Base-by-base conservation (phyloP, 1,139 yeast genomes). In the Pichia sp. region DNA sequence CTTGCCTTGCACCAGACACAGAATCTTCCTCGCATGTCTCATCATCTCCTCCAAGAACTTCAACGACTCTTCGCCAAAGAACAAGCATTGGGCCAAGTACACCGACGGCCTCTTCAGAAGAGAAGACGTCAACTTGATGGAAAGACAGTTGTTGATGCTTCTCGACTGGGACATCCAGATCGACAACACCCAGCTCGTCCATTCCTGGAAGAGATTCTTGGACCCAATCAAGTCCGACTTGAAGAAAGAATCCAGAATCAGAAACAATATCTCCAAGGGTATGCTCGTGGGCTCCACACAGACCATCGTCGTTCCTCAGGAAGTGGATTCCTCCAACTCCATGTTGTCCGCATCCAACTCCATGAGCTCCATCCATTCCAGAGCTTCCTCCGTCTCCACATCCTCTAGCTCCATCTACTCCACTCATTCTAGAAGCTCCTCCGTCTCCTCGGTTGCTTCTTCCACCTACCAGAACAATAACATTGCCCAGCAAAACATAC, bases 71-170 rank as follows among this genome's bases (percentile, higher is more conserved):
- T 82, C 88, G 23, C 90, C 92, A 57, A 82, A 85, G 65, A 87
- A 86, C 70, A 74, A 75, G 61, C 90, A 86, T 70, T 87, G 95
- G 95, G 84, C 89, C 43, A 78, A 77, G 61, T 84, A 85, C 70
- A 84, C 92, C 19, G 90, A 86, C 63, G 90, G 88, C 1, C 74
- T 86, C 47, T 86, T 87, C 70, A 73, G 76, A 51, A 72, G 77
- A 54, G 82, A 82, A 60, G 95, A 87, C 67, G 82, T 87, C 61
- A 86, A 86, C 69, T 74, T 86, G 57, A 87, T 87, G 90, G 95
- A 87, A 71, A 80, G 90, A 69, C 93, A 87, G 69, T 73, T 87
- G 59, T 73, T 85, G 56, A 82, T 77, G 64, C 74, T 86, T 55
- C 73, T 87, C 65, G 79, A 85, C 70, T 87, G 92, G 90, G 86